Percentiles rank a stretch among this genome's conserved stretches.
These are phyloP conservation scores for Candida mesenterica DNA, from an alignment of 1,139 yeast species.

Conservation along the genomic window DNA sequence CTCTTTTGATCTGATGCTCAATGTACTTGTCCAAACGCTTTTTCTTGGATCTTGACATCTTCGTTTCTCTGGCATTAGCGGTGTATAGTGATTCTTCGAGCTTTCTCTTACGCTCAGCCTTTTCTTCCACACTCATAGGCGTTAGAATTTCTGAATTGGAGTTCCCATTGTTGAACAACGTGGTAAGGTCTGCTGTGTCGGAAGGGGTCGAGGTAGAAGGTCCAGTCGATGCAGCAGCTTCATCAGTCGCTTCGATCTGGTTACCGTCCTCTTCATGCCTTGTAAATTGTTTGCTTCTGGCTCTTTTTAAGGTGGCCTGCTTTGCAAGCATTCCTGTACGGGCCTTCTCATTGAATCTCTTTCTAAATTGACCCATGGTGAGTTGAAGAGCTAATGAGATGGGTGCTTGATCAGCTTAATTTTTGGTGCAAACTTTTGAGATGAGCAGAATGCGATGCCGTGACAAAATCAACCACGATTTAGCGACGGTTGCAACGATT, in stretches of 20 bases:
- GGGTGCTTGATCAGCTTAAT: too few species aligned
- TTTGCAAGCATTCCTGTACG: slow-evolving; percentile 82
- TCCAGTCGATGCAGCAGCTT: slow-evolving; percentile 2
- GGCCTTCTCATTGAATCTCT: slow-evolving; percentile 82
- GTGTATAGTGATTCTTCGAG: slow-evolving; percentile 55
- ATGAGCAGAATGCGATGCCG: not conserved
- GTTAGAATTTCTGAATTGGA: slow-evolving; percentile 61
- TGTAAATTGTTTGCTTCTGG: slow-evolving; percentile 65
- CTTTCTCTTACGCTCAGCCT: slow-evolving; percentile 61
- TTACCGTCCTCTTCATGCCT: slow-evolving; percentile 43
- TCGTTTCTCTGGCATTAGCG: slow-evolving; percentile 59
- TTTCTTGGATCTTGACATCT: slow-evolving; percentile 69
- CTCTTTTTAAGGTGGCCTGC: slow-evolving; percentile 66
- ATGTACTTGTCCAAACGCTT: slow-evolving; percentile 76
- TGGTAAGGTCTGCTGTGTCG: slow-evolving; percentile 2
- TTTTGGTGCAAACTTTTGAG: slow-evolving; percentile 6
- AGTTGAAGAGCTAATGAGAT: too few species aligned
- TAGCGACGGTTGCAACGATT: too few species aligned
- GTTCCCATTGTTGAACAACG: slow-evolving; percentile 27
- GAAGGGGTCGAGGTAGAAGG: slow-evolving; percentile 1
- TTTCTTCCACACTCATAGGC: slow-evolving; percentile 56
- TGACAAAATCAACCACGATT: too few species aligned
- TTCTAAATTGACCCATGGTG: slow-evolving; percentile 76
- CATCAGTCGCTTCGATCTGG: slow-evolving; percentile 17
- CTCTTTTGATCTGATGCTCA: slow-evolving; percentile 86